Evolutionary conservation across 2,329 filamentous ascomycete species (phyloP), one percentile per base, ranked within the genome.

Genomic region (Cytospora mali): DNA sequence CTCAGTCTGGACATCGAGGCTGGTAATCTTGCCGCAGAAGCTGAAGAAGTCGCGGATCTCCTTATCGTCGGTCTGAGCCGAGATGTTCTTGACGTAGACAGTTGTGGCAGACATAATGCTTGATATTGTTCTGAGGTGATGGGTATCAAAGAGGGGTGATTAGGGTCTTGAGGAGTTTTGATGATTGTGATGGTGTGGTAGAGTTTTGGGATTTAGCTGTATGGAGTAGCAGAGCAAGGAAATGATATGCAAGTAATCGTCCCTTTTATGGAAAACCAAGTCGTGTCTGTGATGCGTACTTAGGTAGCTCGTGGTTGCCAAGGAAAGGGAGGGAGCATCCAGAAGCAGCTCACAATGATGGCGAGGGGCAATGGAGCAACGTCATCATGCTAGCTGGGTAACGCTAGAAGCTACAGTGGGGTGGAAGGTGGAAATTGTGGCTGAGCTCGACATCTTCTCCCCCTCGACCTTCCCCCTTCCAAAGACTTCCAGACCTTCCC

Each of bases 31-130:
- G 76, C 95, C 95, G 75, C 87, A 90, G 79, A 98, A 98, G 82
- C 90, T 95, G 84, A 99, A 99, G 84, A 99, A 99, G 75, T 97
- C 93, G 73, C 87, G 88, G 71, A 99, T 88, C 79, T 98, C 93
- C 79, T 93, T 89, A 78, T 99, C 93, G 69, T 85, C 87, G 62
- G 94, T 97, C 75, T 88, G 79, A 66, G 82, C 75, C 69, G 91
- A 88, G 79, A 99, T 97, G 81, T 95, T 93, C 80, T 91, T 90
- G 72, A 98, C 93, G 80, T 93, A 81, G 68, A 97, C 92, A 56
- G 90, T 94, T 58, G 75, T 84, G 71, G 78, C 75, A 71, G 84
- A 79, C 84, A 88, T 88, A 68, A 48, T 81, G 74, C 13, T 21
- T 46, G 42, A 21, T n/a, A n/a, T 14, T 16, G 55, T 27, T 56